Base-by-base conservation (phyloP, 164 flowering plant species). In the Hamamelis virginiana region DNA sequence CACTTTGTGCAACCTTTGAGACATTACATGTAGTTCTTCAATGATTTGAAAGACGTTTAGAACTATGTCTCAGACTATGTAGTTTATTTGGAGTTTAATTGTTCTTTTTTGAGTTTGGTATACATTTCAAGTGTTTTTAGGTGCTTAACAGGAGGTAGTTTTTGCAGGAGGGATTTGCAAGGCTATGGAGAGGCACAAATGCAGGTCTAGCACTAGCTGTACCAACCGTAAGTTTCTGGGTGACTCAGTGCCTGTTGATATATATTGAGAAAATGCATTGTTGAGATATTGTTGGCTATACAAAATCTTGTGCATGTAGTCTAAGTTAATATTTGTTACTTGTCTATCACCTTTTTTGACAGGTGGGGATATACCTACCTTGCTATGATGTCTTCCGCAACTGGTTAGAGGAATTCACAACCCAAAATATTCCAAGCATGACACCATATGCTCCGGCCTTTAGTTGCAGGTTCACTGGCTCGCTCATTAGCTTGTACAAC, bases 151-250 rank as follows among this genome's bases (percentile, higher is more conserved):
- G 41, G 41, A 33, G 41, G 6, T 16, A 21, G 21, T 52, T 69
- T n/a, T 71, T 80, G 72, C 96, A 96, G 98, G 99, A 96, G 79
- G 98, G 99, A 65, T 22, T 93, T 67, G 50, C 81, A 10, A 86
- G 90, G 80, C 77, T 96, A 19, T 96, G 99, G 99, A 84, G 97
- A 78, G 99, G 98, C 62, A 96, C 99, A 55, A 93, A 88, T 86
- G 99, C 99, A 27, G 88, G 91, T 59, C 76, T 96, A 59, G 97
- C 99, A 22, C 71, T 96, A 65, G 98, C 99, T 41, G 70, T 96
- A 56, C 98, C 99, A 59, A 93, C 92, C 22, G 99, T 96, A 78
- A 77, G 89, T 77, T 75, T 25, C 25, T 73, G 33, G n/a, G 1
- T 28, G n/a, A 27, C 9, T 15, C 48, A 33, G 15, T 25, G 51